A percentile compares a stretch with the other conserved stretches of the same genome.
These are phyloP conservation scores for Colletotrichum nymphaeae DNA, from an alignment of 2,329 filamentous ascomycete species.

Conservation along the genomic window DNA sequence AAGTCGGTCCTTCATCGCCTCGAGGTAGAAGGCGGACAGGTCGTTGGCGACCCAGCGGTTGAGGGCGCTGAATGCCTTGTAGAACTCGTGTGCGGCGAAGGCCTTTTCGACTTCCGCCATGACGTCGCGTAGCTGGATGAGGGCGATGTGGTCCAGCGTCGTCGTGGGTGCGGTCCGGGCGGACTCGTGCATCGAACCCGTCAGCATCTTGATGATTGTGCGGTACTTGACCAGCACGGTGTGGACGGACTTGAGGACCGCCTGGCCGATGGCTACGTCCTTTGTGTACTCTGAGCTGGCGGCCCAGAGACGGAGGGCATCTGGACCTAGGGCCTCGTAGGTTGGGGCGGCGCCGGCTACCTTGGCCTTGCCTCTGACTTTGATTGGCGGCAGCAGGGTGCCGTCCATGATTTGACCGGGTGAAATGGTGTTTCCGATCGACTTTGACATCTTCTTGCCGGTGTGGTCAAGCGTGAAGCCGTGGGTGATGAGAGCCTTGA, in stretches of 20 bases:
- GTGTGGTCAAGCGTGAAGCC: slow-evolving; percentile 91
- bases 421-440: slow-evolving; percentile 86
- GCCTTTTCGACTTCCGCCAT: slow-evolving; percentile 73
- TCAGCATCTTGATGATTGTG: slow-evolving; percentile 88
- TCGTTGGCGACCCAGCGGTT: slow-evolving; percentile 87
- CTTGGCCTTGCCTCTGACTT: slow-evolving; percentile 67
- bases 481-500: slow-evolving; percentile 91
- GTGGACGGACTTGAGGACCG: slow-evolving; percentile 82
- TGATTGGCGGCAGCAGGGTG: slow-evolving; percentile 77
- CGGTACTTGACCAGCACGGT: slow-evolving; percentile 86
- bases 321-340: slow-evolving; percentile 82
- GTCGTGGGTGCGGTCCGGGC: slow-evolving; percentile 63
- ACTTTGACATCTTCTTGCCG: slow-evolving; percentile 99
- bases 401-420: slow-evolving; percentile 89
- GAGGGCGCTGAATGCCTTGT: slow-evolving; percentile 77
- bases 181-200: slow-evolving; percentile 76
- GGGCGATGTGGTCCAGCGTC: slow-evolving; percentile 77
- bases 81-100: slow-evolving; percentile 82
- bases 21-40: slow-evolving; percentile 93
- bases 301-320: slow-evolving; percentile 90
- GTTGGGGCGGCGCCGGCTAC: slow-evolving; percentile 45
- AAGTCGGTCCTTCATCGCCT: slow-evolving; percentile 89
- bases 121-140: slow-evolving; percentile 77
- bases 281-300: slow-evolving; percentile 92
- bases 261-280: slow-evolving; percentile 85